Conservation (phyloP, 768 basidiomycete species). For the Leccinellum luteum region DNA sequence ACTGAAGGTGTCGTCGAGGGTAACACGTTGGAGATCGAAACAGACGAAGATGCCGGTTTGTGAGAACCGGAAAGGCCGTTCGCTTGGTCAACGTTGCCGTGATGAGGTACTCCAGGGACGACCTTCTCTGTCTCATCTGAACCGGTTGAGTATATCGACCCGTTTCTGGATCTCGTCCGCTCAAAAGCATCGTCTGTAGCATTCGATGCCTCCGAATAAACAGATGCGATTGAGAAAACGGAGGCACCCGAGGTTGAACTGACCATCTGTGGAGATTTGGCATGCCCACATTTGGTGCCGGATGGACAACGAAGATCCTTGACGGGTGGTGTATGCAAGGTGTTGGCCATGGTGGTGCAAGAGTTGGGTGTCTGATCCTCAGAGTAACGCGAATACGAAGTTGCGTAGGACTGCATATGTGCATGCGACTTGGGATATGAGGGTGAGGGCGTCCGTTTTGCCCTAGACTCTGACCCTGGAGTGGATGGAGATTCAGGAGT, state of each 20-base stretch:
- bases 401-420: slow-evolving; percentile 15
- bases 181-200: slow-evolving; percentile 3
- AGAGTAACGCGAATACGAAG: slow-evolving; percentile 14
- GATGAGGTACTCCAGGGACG: slow-evolving; percentile 4
- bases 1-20: not conserved
- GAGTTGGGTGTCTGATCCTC: slow-evolving; percentile 13
- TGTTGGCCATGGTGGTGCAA: slow-evolving; percentile 1
- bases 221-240: slow-evolving; percentile 21
- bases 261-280: slow-evolving; percentile 19
- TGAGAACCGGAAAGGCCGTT: slow-evolving; percentile 1
- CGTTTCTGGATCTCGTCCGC: slow-evolving; percentile 7
- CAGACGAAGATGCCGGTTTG: not conserved
- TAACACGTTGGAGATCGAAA: slow-evolving; percentile 6
- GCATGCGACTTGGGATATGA: slow-evolving; percentile 10
- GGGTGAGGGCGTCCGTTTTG: slow-evolving; percentile 19
- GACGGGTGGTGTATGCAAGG: not conserved
- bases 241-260: slow-evolving; percentile 30
- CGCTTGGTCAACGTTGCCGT: slow-evolving; percentile 9
- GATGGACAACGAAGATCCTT: not conserved
- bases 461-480: slow-evolving; percentile 18
- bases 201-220: slow-evolving; percentile 29
- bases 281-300: slow-evolving; percentile 12
- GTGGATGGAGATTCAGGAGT: slow-evolving; percentile 18
- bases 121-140: slow-evolving; percentile 22
- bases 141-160: slow-evolving; percentile 10